Percentiles rank a stretch among this genome's conserved stretches.
Conservation (phyloP, 176 grass and related monocot genomes). For the Juncus effusus region DNA sequence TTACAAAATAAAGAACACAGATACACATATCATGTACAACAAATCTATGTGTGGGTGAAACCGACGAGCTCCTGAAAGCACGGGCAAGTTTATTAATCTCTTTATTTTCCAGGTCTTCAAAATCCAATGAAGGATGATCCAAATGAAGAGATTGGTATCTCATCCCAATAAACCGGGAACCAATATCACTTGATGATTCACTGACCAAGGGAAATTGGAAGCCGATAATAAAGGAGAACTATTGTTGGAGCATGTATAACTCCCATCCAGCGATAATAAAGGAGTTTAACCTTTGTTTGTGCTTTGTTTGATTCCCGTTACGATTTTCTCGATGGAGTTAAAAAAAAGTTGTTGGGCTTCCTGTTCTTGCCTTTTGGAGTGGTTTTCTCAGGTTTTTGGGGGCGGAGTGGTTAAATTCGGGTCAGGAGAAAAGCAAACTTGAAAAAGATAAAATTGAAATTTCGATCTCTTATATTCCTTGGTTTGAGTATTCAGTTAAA, state of each 20-base stretch:
- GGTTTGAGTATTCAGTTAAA: slow-evolving; percentile 53
- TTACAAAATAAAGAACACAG: slow-evolving; percentile 4
- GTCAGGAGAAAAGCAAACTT: slow-evolving; percentile 31
- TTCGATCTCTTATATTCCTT: slow-evolving; percentile 17
- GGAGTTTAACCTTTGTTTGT: slow-evolving; percentile 19
- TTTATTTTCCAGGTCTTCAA: not conserved
- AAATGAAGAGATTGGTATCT: slow-evolving; percentile 46
- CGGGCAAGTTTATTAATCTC: slow-evolving; percentile 5
- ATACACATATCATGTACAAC: no score
- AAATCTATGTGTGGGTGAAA: not conserved
- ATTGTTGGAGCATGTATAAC: slow-evolving; percentile 1
- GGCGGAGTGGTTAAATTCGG: slow-evolving; percentile 1
- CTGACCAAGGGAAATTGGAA: slow-evolving; percentile 1
- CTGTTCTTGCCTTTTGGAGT: slow-evolving; percentile 18
- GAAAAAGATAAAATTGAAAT: slow-evolving; percentile 19
- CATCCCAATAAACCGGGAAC: slow-evolving; percentile 5
- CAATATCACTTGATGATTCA: slow-evolving; percentile 38
- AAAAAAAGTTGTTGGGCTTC: slow-evolving; percentile 54
- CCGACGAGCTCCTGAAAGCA: not conserved
- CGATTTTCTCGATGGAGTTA: slow-evolving; percentile 63
- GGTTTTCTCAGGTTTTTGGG: not conserved
- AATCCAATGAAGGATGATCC: slow-evolving; percentile 17
- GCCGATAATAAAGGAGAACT: slow-evolving; percentile 29
- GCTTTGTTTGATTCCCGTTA: slow-evolving; percentile 21
- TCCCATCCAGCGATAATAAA: not conserved